Evolutionary conservation across 495 filamentous ascomycete genomes (phyloP).

Genomic region (Neurospora sublineolata): DNA sequence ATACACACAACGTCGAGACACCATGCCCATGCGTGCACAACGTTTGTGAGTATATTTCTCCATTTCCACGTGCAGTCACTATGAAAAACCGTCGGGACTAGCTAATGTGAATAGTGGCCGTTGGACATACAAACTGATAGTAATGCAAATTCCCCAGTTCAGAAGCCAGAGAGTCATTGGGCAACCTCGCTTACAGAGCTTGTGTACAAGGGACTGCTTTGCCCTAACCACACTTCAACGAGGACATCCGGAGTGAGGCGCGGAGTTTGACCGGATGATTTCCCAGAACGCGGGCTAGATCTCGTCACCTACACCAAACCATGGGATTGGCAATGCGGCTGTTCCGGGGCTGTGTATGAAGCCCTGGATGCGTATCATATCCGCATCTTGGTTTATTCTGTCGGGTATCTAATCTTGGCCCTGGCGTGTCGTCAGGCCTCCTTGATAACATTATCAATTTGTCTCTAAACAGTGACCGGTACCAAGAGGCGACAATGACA

Average conservation of each 20-base stretch:
- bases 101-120: background rate
- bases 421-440: background rate
- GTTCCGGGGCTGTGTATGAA: background rate
- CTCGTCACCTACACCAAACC: constrained; percentile 5
- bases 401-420: background rate
- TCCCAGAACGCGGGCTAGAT: constrained; percentile 1
- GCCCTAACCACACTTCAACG: background rate
- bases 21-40: background rate
- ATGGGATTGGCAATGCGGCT: constrained; percentile 11
- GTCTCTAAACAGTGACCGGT: background rate
- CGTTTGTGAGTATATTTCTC: background rate
- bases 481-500: background rate
- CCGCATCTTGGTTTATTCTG: background rate
- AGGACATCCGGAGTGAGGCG: background rate
- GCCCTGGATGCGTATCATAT: background rate
- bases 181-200: background rate
- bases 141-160: background rate
- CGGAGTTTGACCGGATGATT: constrained; percentile 1
- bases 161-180: background rate
- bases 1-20: background rate
- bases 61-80: background rate
- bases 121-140: background rate
- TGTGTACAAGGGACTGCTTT: background rate
- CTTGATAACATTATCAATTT: background rate
- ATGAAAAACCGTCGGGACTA: background rate